Base-by-base conservation (phyloP, 495 filamentous ascomycete genomes). In the Chaetomium cochliodes region DNA sequence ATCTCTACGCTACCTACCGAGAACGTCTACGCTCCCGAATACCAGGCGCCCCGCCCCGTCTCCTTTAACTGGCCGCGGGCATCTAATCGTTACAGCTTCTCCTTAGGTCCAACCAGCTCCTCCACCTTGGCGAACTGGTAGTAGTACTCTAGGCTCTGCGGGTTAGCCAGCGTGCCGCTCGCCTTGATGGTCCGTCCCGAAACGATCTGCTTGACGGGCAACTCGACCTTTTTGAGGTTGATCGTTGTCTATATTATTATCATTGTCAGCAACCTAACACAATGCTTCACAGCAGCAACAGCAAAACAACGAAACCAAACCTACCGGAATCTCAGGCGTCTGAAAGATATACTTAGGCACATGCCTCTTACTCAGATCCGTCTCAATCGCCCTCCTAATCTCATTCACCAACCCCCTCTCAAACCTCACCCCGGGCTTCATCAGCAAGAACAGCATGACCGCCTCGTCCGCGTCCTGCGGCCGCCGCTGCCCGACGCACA, bases 121-220 rank as follows among this genome's bases (percentile, higher is more conserved):
- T 93, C 90, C 2, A 91, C 84, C 73, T 90, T 86, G 5, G 87
- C 89, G 76, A 93, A 93, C 73, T 84, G 86, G 71, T 93, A 92
- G 71, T 92, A 93, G 70, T 81, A 93, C 16, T 92, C 81, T 58
- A 93, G 70, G 66, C 86, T 87, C 73, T 88, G 76, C 4, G 89
- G 89, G 70, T 94, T 94, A 26, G 90, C 80, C 66, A 94, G 74
- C 18, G 91, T 93, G 13, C 88, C 89, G 59, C 86, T 89, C 0
- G 90, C 85, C 77, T 89, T 90, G 74, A 94, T 85, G 62, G 77
- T 82, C 65, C 86, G 84, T 0, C 91, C 91, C 0, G 85, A 90
- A 2, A 94, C 86, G 61, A 93, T 92, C 75, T 91, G 88, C 79
- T 92, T 94, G 26, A 94, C 88, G 2, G 91, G 90, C 12, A 94